Percentiles rank a stretch among this genome's conserved stretches.
phyloP scores from a whole-genome alignment of 305 asterid genomes.

The Solanum aculeatissimum region DNA sequence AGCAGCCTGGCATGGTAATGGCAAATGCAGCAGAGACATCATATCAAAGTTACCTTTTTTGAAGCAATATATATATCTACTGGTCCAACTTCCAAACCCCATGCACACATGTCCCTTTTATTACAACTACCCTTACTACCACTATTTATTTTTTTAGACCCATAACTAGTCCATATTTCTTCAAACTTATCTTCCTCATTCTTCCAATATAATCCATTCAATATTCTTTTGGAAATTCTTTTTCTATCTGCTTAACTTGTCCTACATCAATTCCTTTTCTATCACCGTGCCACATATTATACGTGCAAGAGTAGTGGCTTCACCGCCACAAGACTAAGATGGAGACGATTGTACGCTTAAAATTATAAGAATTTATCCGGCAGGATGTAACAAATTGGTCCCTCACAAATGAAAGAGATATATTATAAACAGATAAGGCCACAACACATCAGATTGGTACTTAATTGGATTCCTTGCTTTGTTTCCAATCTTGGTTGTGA shows the following conservation, averaged over 20 bases:
- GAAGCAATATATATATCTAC: background rate
- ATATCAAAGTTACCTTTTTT: background rate
- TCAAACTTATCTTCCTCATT: conserved; percentile 1
- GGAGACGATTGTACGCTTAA: background rate
- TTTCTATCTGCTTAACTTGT: background rate
- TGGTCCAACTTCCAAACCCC: conserved; percentile 2
- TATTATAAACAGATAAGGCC: background rate
- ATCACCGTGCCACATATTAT: too few species aligned
- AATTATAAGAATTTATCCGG: background rate
- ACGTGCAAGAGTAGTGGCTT: background rate
- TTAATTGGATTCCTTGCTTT: background rate
- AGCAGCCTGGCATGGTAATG: background rate
- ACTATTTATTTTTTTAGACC: background rate
- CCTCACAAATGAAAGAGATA: background rate
- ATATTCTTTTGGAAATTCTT: background rate
- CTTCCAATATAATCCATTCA: background rate
- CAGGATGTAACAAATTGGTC: background rate
- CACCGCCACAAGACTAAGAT: background rate
- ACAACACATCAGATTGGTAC: background rate
- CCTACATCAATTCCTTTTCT: background rate
- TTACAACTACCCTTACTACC: background rate
- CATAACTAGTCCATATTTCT: background rate
- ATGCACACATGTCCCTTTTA: conserved; percentile 4
- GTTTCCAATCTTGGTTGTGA: background rate
- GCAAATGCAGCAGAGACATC: background rate